Base-by-base conservation (phyloP, 352 stramenopile species). In the Phytophthora rubi region DNA sequence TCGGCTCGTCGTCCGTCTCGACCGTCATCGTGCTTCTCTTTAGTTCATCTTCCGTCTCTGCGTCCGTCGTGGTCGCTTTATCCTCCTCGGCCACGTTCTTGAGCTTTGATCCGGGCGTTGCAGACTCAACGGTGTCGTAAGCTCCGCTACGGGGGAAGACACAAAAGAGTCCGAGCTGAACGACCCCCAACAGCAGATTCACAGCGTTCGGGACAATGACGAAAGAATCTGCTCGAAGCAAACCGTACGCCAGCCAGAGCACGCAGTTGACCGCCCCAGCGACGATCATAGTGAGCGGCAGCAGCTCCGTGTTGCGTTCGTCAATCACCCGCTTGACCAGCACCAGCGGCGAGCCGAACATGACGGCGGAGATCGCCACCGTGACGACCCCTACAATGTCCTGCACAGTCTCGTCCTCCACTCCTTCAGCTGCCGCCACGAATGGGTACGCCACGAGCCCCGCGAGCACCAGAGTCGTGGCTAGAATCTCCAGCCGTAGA, bases 301-400 rank as follows among this genome's bases (percentile, higher is more conserved):
- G 60, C 16, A 78, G 51, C 10, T 69, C 59, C 23, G 76, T 60
- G 54, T 79, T 84, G 53, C 77, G 81, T 30, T 81, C 77, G 58
- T 76, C 60, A 30, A 92, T 65, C 54, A 92, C 83, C 32, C 76
- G 57, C 47, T 77, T 78, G 16, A 90, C 74, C 6, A 82, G 53
- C 13, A 81, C 73, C 13, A 92, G 73, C 59, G 83, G 83, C 45
- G 82, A 90, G 26, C 65, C 82, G 57, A 89, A 86, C 80, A 92
- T 92, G 59, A 94, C 68, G 7, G 76, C 68, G 5, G 78, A 82
- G 56, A 88, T 75, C 21, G 62, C 72, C 45, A 94, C 85, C 8
- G 81, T 79, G 12, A 85, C 23, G 67, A 83, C 86, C 5, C 86
- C 86, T 7, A 94, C 70, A 51, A 78, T 68, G 28, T 77, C 54